Percentiles rank a stretch among this genome's conserved stretches.
These are phyloP conservation scores for Starmerella stellata DNA, from an alignment of 805 yeast species.

Conservation along the genomic window DNA sequence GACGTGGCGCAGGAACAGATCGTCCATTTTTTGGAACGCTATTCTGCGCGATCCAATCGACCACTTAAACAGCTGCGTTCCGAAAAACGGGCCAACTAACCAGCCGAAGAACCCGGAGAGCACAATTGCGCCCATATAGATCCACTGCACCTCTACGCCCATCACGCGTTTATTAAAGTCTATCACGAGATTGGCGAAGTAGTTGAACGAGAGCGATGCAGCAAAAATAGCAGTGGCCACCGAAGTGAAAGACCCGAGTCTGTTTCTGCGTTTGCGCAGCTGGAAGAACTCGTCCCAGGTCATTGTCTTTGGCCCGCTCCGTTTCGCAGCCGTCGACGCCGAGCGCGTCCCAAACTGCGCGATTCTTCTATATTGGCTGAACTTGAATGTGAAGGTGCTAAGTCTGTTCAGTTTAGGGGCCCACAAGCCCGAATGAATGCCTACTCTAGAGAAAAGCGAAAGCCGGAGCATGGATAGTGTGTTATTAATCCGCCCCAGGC, in stretches of 20 bases:
- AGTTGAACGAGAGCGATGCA: constrained; percentile 50
- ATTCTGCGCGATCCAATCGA: constrained; percentile 17
- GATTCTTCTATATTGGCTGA: background rate
- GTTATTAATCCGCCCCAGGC: background rate
- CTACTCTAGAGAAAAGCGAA: background rate
- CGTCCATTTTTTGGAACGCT: constrained; percentile 35
- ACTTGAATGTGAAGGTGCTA: too few relatives aligned
- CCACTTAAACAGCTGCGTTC: constrained; percentile 45
- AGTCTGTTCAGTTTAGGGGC: background rate
- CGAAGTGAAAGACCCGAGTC: constrained; percentile 50
- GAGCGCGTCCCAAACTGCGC: constrained; percentile 2
- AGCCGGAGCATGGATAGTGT: background rate
- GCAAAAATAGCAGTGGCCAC: constrained; percentile 49
- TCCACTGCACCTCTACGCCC: constrained; percentile 80
- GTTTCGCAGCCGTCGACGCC: constrained; percentile 1
- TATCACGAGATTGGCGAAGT: constrained; percentile 61
- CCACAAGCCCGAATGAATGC: background rate
- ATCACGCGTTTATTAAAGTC: constrained; percentile 72
- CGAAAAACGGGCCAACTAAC: constrained; percentile 65
- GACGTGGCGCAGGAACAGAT: constrained; percentile 55
- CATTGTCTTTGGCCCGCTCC: background rate
- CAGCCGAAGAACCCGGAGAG: constrained; percentile 63
- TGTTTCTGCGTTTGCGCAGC: constrained; percentile 58
- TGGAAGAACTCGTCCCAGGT: constrained; percentile 67
- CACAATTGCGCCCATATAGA: constrained; percentile 54